Conservation (phyloP, 2,329 filamentous ascomycete genomes). For the Trichoderma harzianum region DNA sequence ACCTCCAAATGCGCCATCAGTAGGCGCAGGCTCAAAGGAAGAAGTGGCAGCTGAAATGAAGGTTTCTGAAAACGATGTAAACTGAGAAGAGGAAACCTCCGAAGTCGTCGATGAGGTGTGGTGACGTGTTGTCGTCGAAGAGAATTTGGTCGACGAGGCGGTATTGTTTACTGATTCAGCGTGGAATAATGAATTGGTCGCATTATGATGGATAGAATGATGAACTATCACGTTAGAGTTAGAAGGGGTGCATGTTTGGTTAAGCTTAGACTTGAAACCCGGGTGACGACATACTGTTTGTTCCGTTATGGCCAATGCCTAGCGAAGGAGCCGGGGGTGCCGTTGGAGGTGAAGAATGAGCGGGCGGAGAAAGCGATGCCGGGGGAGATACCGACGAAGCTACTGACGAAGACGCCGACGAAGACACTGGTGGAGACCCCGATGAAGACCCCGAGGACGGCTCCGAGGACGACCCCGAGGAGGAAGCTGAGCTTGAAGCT, state of each 20-base stretch:
- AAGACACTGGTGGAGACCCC: neutral
- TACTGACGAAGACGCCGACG: neutral
- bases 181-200: neutral
- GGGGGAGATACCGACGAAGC: neutral
- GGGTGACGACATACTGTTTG: constrained; percentile 22
- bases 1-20: constrained; percentile 3
- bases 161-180: constrained; percentile 1
- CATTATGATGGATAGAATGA: neutral
- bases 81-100: neutral
- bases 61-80: constrained; percentile 2
- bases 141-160: neutral
- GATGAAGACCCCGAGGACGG: neutral
- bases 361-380: constrained; percentile 28
- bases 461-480: neutral
- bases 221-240: neutral
- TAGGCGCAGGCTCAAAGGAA: constrained; percentile 1
- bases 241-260: neutral
- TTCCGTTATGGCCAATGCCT: constrained; percentile 24
- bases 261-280: neutral
- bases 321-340: constrained; percentile 18
- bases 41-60: neutral
- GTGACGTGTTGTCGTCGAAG: neutral
- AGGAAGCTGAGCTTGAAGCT: neutral
- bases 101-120: neutral
- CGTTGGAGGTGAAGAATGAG: constrained; percentile 26